phyloP scores from a whole-genome alignment of 139 green algal genomes.

The Astrephomene gubernaculifera region DNA sequence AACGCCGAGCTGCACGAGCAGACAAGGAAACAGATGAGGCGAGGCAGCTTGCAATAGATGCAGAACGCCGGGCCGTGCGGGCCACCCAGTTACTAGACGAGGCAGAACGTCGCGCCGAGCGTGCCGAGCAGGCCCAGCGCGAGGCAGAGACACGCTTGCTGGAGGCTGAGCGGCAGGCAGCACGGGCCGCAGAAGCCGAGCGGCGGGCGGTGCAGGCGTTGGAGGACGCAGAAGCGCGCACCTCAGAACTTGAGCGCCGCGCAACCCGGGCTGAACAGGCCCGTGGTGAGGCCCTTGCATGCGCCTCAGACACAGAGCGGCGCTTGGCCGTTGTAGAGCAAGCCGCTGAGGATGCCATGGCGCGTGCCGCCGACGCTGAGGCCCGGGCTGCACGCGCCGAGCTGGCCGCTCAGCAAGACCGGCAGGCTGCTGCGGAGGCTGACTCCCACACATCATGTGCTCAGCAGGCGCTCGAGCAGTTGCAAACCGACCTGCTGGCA shows the following conservation, averaged over 20 bases:
- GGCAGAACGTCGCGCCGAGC: slow-evolving; percentile 3
- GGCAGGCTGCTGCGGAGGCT: background rate
- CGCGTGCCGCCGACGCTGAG: background rate
- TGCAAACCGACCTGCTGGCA: background rate
- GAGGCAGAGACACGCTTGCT: background rate
- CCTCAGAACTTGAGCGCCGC: background rate
- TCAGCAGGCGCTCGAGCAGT: background rate
- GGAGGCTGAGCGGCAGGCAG: background rate
- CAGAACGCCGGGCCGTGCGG: background rate
- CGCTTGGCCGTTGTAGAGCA: background rate
- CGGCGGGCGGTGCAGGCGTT: slow-evolving; percentile 6
- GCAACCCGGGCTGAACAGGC: background rate
- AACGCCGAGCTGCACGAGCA: slow-evolving; percentile 1
- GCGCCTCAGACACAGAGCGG: background rate
- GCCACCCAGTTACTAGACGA: background rate
- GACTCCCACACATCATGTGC: background rate
- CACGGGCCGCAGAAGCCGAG: background rate
- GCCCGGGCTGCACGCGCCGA: background rate
- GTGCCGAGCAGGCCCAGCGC: background rate
- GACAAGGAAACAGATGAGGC: background rate
- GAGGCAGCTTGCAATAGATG: background rate
- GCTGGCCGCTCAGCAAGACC: background rate
- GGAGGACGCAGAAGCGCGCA: background rate
- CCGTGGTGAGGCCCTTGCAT: background rate
- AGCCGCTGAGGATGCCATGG: background rate